Base-by-base conservation (phyloP, 2,329 filamentous ascomycete genomes). In the Botrytis deweyae region DNA sequence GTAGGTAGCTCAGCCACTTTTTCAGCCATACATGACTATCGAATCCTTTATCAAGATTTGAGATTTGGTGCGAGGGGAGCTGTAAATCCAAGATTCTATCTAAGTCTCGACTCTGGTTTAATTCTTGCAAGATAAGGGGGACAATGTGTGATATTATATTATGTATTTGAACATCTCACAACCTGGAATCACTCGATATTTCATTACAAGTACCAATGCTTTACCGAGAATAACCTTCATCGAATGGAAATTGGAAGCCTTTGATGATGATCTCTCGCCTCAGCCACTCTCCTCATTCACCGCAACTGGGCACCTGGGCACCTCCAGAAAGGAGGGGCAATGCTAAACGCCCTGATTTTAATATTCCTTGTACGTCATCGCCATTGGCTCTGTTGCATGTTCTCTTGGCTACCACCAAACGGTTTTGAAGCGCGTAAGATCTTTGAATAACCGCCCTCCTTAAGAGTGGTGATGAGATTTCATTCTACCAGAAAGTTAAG, bases 311-410 rank as follows among this genome's bases (percentile, higher is more conserved):
- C 29, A 40, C 38, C 38, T 40, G 38, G 29, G 29, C 33, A 33
- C 59, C 25, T 36, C 25, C 33, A 38, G 33, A 6, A 40, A 40
- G 33, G 64, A 67, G 64, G 64, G 64, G 64, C 64, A 67, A 67
- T 52, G 0, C 33, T 68, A 68, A 40, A 55, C 65, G 65, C 65
- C 65, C 46, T 55, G 65, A 68, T 40, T 68, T 29, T 22, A 5
- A 14, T 36, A 40, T 36, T 55, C 46, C 65, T 55, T 55, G 22
- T 68, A 68, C 65, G 65, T 68, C 65, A 68, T 68, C 46, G 25
- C 38, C 65, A 67, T 67, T 67, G 65, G 46, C 36, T 67, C 46
- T 55, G 12, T 46, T 29, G 12, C 14, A 52, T 55, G 25, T 40
- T 55, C 22, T 55, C 46, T 67, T 67, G 46, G 46, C 65, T n/a